Percentiles rank a stretch among this genome's conserved stretches.
phyloP scores from a whole-genome alignment of 176 grass and related monocot species.

The Triticum turgidum region DNA sequence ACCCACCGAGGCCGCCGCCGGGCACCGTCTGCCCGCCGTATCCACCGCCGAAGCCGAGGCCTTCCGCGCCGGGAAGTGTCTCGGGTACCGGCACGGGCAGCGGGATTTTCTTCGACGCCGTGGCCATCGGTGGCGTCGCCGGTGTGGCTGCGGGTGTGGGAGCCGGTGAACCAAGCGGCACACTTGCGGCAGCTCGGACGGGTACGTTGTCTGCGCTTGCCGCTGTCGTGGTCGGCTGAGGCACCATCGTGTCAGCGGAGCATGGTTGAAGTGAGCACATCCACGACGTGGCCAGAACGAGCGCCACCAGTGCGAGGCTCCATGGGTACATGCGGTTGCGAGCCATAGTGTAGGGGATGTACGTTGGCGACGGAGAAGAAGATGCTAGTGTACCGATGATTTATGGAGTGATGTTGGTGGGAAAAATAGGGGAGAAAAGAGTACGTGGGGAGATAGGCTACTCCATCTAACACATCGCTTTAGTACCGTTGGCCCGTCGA shows the following conservation, averaged over 20 bases:
- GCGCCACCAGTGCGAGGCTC: neutral
- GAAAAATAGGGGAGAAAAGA: neutral
- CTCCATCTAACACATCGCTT: neutral
- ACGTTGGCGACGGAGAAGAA: neutral
- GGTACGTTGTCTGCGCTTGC: neutral
- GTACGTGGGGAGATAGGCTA: neutral
- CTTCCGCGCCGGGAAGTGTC: neutral
- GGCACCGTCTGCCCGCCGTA: neutral
- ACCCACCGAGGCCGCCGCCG: slow-evolving; percentile 29
- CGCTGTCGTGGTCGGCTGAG: neutral
- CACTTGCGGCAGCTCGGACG: neutral
- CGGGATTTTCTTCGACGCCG: slow-evolving; percentile 13
- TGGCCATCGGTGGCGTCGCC: neutral
- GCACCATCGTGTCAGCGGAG: neutral
- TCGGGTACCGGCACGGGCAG: neutral
- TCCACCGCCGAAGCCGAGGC: neutral
- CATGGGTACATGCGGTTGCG: neutral
- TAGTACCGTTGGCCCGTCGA: neutral
- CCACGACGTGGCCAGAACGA: neutral
- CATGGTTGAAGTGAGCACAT: no score
- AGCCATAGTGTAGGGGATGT: neutral
- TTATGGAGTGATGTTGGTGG: neutral
- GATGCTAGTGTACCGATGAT: neutral
- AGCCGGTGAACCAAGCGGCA: neutral
- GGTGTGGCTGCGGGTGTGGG: neutral